Conservation (phyloP, 352 stramenopile species). For the Pythium oligandrum region DNA sequence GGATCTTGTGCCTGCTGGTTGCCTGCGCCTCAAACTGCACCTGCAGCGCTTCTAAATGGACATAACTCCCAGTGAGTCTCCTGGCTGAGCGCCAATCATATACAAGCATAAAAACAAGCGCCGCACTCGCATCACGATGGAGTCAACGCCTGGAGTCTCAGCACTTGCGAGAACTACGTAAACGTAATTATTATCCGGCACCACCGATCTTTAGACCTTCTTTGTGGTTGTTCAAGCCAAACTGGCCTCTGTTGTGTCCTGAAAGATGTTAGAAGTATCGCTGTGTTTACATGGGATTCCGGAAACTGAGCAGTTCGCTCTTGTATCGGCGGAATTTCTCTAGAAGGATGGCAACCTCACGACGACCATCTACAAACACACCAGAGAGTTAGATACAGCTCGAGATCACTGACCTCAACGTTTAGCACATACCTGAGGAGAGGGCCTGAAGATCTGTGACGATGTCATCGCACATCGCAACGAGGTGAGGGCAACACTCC, state of each 20-base stretch:
- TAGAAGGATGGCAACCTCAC: slow-evolving; percentile 51
- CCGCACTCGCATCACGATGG: too few relatives aligned
- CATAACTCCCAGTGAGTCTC: neutral
- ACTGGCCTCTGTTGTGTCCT: too few relatives aligned
- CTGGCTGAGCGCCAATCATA: too few relatives aligned
- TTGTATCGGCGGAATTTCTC: slow-evolving; percentile 75
- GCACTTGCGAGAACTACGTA: slow-evolving; percentile 12
- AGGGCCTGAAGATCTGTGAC: slow-evolving; percentile 78
- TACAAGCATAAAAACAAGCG: too few relatives aligned
- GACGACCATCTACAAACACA: slow-evolving; percentile 40
- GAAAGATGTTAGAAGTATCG: too few relatives aligned
- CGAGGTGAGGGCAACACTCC: slow-evolving; percentile 68
- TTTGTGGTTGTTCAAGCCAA: neutral
- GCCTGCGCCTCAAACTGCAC: slow-evolving; percentile 53
- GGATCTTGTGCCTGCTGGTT: slow-evolving; percentile 53
- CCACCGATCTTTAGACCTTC: slow-evolving; percentile 5
- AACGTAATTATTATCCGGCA: slow-evolving; percentile 29
- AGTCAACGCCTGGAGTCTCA: neutral
- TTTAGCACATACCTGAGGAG: slow-evolving; percentile 47
- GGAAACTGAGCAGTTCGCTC: slow-evolving; percentile 66
- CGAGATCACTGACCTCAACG: too few relatives aligned
- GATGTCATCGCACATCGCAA: slow-evolving; percentile 74
- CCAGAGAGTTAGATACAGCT: neutral
- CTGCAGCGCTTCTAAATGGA: slow-evolving; percentile 55
- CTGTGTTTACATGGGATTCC: slow-evolving; percentile 52